Conservation (phyloP, 805 yeast genomes). For the Ogataea pilisensis region DNA sequence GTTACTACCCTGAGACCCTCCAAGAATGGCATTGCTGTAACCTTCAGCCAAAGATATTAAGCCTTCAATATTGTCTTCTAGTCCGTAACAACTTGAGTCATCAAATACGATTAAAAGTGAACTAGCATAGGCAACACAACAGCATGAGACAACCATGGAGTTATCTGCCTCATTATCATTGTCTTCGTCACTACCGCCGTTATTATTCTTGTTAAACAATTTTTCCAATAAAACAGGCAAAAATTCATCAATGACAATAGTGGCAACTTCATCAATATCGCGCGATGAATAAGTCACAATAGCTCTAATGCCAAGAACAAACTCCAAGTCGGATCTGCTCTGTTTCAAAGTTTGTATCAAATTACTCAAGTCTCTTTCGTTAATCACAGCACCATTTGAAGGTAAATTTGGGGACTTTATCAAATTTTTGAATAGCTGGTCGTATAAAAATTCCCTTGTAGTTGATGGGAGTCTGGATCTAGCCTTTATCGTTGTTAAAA, state of each 20-base stretch:
- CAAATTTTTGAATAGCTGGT: conserved; percentile 46
- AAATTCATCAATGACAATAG: conserved; percentile 25
- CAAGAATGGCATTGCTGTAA: no score
- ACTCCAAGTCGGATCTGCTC: conserved; percentile 31
- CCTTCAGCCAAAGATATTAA: conserved; percentile 42
- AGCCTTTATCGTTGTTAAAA: conserved; percentile 35
- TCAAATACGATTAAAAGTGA: conserved; percentile 41
- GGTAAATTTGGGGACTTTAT: conserved; percentile 36
- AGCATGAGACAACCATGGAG: conserved; percentile 14
- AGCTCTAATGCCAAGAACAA: conserved; percentile 37
- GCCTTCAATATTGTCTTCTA: conserved; percentile 42
- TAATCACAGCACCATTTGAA: conserved; percentile 23
- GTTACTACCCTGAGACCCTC: no score
- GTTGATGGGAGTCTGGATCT: conserved; percentile 43
- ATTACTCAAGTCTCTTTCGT: conserved; percentile 34
- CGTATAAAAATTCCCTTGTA: conserved; percentile 46
- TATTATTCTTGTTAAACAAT: conserved; percentile 8
- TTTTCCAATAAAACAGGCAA: conserved; percentile 26
- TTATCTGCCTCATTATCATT: conserved; percentile 7
- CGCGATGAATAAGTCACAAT: conserved; percentile 41
- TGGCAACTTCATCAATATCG: conserved; percentile 48
- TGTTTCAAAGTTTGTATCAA: conserved; percentile 33
- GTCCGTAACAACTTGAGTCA: conserved; percentile 46
- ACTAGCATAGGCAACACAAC: conserved; percentile 24
- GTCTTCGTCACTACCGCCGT: conserved; percentile 6